phyloP scores from a whole-genome alignment of 345 rosid genomes.

The Salix arbutifolia region DNA sequence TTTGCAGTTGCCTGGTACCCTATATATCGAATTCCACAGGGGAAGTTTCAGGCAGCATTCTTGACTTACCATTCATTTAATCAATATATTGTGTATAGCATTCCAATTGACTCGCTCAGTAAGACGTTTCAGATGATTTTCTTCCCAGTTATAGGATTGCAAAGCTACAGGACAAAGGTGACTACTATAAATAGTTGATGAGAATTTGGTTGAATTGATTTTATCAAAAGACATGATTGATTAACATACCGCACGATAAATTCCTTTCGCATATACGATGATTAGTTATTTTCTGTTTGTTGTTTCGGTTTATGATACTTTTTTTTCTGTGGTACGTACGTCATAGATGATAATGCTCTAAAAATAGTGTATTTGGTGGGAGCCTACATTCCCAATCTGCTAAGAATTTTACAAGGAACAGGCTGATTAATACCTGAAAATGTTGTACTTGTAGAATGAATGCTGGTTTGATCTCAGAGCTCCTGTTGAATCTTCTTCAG shows the following conservation, averaged over 20 bases:
- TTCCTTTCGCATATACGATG: neutral
- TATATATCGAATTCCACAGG: conserved; percentile 25
- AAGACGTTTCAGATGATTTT: conserved; percentile 3
- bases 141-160: conserved; percentile 24
- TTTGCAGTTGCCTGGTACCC: conserved; percentile 40
- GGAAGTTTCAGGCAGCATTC: conserved; percentile 25
- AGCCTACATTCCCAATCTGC: neutral
- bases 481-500: neutral
- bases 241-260: neutral
- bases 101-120: conserved; percentile 10
- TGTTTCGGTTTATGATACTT: neutral
- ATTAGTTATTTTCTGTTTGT: neutral
- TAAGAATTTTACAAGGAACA: neutral
- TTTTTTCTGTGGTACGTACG: neutral
- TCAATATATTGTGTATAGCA: conserved; percentile 3
- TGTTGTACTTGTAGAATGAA: conserved; percentile 21
- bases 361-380: neutral
- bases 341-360: neutral
- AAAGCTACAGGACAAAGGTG: conserved; percentile 26
- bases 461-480: conserved; percentile 24
- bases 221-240: neutral
- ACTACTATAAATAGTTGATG: neutral
- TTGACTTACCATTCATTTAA: conserved; percentile 30
- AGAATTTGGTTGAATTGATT: neutral
- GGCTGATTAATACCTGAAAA: neutral